Percentiles rank a stretch among this genome's conserved stretches.
Evolutionary conservation across 352 stramenopile species (phyloP).

Genomic region (Pythium scleroteichum): DNA sequence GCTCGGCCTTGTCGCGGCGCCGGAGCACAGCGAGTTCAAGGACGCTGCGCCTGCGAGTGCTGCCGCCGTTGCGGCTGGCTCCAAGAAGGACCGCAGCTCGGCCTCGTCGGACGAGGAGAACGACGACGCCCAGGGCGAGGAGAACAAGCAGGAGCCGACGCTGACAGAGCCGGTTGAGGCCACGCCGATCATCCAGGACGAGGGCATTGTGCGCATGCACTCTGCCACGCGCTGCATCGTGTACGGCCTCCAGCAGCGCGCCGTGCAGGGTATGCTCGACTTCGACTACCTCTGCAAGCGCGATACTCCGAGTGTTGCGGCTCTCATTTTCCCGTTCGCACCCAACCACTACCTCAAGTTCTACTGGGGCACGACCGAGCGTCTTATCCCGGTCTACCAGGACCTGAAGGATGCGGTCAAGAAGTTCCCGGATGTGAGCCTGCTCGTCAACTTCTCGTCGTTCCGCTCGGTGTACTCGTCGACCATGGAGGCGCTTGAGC

Average conservation of each 20-base stretch:
- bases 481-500: slow-evolving; percentile 94
- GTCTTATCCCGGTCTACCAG: slow-evolving; percentile 92
- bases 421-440: slow-evolving; percentile 92
- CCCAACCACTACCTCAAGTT: slow-evolving; percentile 97
- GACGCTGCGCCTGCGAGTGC: slow-evolving; percentile 19
- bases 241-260: slow-evolving; percentile 93
- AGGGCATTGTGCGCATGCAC: slow-evolving; percentile 86
- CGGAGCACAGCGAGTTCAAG: slow-evolving; percentile 26
- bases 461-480: slow-evolving; percentile 96
- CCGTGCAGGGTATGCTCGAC: slow-evolving; percentile 97
- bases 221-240: slow-evolving; percentile 92
- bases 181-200: slow-evolving; percentile 63
- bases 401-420: slow-evolving; percentile 90
- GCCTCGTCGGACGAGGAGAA: slow-evolving; percentile 17
- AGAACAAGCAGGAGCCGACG: slow-evolving; percentile 32
- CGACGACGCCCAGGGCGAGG: slow-evolving; percentile 30
- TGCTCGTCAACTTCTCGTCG: slow-evolving; percentile 97
- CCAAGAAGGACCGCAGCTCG: slow-evolving; percentile 5
- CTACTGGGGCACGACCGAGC: slow-evolving; percentile 96
- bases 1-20: slow-evolving; percentile 85
- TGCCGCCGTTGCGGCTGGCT: slow-evolving; percentile 10
- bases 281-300: slow-evolving; percentile 98
- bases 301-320: slow-evolving; percentile 92
- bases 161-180: slow-evolving; percentile 18
- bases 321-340: slow-evolving; percentile 94